phyloP scores from a whole-genome alignment of 2,329 filamentous ascomycete genomes.

The Mycocentrospora acerina region DNA sequence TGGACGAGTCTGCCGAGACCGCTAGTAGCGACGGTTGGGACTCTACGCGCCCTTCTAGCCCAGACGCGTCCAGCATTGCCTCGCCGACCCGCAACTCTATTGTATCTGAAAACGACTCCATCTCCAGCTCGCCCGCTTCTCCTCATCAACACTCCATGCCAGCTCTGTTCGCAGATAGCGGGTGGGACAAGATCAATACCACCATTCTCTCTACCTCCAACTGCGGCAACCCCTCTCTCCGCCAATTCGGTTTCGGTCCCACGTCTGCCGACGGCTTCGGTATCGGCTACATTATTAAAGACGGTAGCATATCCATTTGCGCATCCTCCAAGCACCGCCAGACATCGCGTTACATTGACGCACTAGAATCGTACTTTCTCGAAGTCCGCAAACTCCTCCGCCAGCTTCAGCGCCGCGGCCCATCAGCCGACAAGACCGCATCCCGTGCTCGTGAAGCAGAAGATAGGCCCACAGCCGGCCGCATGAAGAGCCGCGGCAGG shows the following conservation, averaged over 20 bases:
- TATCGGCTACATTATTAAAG: slow-evolving; percentile 99
- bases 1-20: slow-evolving; percentile 69
- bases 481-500: slow-evolving; percentile 71
- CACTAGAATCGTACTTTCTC: slow-evolving; percentile 83
- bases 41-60: slow-evolving; percentile 51
- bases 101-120: slow-evolving; percentile 52
- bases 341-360: slow-evolving; percentile 85
- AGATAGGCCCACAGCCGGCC: slow-evolving; percentile 48
- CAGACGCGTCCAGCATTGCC: slow-evolving; percentile 52
- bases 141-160: slow-evolving; percentile 59
- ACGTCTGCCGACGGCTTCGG: slow-evolving; percentile 93
- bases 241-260: slow-evolving; percentile 95
- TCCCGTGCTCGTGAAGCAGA: slow-evolving; percentile 65
- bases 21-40: slow-evolving; percentile 58
- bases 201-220: slow-evolving; percentile 97
- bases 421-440: slow-evolving; percentile 54
- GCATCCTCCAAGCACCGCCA: slow-evolving; percentile 92
- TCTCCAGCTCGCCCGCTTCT: slow-evolving; percentile 53
- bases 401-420: slow-evolving; percentile 62
- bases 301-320: slow-evolving; percentile 86
- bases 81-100: slow-evolving; percentile 58
- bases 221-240: slow-evolving; percentile 91
- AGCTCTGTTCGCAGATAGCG: slow-evolving; percentile 78
- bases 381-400: slow-evolving; percentile 85
- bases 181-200: slow-evolving; percentile 94